Base-by-base conservation (phyloP, 139 green algal species). In the Coccomyxa sp. region DNA sequence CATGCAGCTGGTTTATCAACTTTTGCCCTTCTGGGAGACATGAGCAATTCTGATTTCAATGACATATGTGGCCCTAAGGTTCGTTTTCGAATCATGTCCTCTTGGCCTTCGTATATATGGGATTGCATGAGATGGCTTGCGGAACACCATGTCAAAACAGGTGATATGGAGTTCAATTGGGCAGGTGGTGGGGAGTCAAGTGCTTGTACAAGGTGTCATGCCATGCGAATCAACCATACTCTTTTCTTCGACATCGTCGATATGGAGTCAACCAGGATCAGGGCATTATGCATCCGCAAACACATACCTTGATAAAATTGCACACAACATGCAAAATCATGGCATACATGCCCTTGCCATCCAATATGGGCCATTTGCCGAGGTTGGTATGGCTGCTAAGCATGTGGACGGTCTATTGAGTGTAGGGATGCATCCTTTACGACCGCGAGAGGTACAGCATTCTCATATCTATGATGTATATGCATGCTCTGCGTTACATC, bases 261-360 rank as follows among this genome's bases (percentile, higher is more conserved):
- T 88, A 0, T 89, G 85, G 85, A 79, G 73, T 35, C 83, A 88
- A 44, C 41, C 78, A 2, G 85, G 83, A 0, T 80, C 77, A 8
- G 74, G 70, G 6, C 80, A 89, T 41, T 89, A 89, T 71, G 39
- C 85, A 1, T 78, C 77, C 7, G 78, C 77, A 6, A 89, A 89
- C 39, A 58, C 37, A 36, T 58, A 71, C 14, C 31, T 88, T 14
- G 82, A 86, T 8, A 34, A 9, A 8, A 8, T 86, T 9, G 79
- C 82, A 34, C 24, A 16, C 6, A 0, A 29, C 0, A 33, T 54
- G 40, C 68, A 80, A 27, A 16, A 38, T 0, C 70, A 40, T 7
- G 84, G 84, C 40, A 29, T 81, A 24, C 71, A 68, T 18, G 74
- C 79, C 34, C 79, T 64, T 0, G 78, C 81, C 2, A 24, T 82